These are phyloP conservation scores for Tagetes patula DNA, from an alignment of 129 eudicot species.

Conservation along the genomic window DNA sequence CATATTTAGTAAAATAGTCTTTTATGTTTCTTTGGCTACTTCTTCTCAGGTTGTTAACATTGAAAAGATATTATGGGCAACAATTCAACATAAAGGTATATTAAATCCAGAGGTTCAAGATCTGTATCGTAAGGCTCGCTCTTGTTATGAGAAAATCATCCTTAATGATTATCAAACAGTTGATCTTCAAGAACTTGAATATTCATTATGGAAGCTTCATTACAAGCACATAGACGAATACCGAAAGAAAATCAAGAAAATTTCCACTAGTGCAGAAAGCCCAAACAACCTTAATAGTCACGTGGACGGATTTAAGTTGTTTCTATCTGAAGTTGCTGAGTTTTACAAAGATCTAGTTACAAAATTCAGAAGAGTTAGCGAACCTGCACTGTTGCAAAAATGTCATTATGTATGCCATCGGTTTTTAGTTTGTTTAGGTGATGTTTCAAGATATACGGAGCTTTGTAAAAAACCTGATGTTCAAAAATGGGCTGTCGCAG, in stretches of 20 bases:
- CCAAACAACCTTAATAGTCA: slow-evolving; percentile 42
- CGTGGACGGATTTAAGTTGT: slow-evolving; percentile 60
- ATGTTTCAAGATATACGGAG: slow-evolving; percentile 85
- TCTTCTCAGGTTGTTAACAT: slow-evolving; percentile 49
- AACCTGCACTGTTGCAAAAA: slow-evolving; percentile 38
- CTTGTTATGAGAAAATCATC: slow-evolving; percentile 60
- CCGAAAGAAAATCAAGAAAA: slow-evolving; percentile 55
- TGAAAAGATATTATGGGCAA: slow-evolving; percentile 64
- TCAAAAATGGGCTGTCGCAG: slow-evolving; percentile 77
- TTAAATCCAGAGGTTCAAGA: slow-evolving; percentile 54
- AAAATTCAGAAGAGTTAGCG: slow-evolving; percentile 49
- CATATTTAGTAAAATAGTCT: background rate
- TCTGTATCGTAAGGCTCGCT: slow-evolving; percentile 58
- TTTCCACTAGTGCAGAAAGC: slow-evolving; percentile 36
- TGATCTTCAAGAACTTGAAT: slow-evolving; percentile 73
- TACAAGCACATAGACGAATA: slow-evolving; percentile 88
- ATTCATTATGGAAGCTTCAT: slow-evolving; percentile 84
- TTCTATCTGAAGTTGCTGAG: slow-evolving; percentile 67
- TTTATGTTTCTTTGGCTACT: slow-evolving; percentile 7
- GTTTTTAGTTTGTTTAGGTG: slow-evolving; percentile 81
- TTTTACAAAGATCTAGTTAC: slow-evolving; percentile 62
- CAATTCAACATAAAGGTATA: slow-evolving; percentile 68
- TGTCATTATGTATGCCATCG: slow-evolving; percentile 68
- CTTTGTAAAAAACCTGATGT: slow-evolving; percentile 54
- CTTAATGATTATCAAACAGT: slow-evolving; percentile 37